A percentile compares a stretch with the other conserved stretches of the same genome.
Conservation (phyloP, 306 rosid species). For the Malus asiatica region DNA sequence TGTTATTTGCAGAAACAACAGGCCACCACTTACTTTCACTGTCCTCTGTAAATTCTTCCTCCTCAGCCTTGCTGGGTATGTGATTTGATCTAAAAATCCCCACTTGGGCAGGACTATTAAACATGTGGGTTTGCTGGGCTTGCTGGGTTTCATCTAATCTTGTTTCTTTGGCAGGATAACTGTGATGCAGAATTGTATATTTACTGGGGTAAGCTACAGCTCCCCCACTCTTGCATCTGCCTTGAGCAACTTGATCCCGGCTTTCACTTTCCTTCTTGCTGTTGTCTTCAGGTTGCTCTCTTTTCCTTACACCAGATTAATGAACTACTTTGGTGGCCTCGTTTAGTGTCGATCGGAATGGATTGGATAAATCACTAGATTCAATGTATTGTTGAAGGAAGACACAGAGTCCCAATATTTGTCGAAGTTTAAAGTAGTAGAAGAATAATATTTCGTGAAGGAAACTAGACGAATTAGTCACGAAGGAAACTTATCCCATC, state of each 20-base stretch:
- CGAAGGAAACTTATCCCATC: too few relatives aligned
- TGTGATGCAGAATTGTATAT: slow-evolving; percentile 31
- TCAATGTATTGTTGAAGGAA: too few relatives aligned
- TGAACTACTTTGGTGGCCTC: too few relatives aligned
- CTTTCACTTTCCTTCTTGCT: slow-evolving; percentile 40
- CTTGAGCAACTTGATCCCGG: slow-evolving; percentile 35
- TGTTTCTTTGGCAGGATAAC: slow-evolving; percentile 7
- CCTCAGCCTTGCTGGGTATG: slow-evolving; percentile 39
- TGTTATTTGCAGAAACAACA: slow-evolving; percentile 24
- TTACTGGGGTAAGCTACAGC: slow-evolving; percentile 35
- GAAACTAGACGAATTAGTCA: too few relatives aligned
- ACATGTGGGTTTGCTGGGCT: background rate
- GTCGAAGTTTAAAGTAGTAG: too few relatives aligned
- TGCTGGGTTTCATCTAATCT: background rate
- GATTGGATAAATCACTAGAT: too few relatives aligned
- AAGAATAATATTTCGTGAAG: too few relatives aligned
- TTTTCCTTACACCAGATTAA: background rate
- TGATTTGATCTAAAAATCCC: background rate
- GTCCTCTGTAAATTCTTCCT: slow-evolving; percentile 39
- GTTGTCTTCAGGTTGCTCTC: slow-evolving; percentile 30
- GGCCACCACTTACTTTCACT: slow-evolving; percentile 29
- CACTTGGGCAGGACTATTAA: background rate
- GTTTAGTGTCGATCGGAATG: too few relatives aligned
- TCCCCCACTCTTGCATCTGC: slow-evolving; percentile 49
- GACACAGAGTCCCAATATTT: too few relatives aligned